Evolutionary conservation across 495 filamentous ascomycete species (phyloP).

Genomic region (Xylaria intraflava): DNA sequence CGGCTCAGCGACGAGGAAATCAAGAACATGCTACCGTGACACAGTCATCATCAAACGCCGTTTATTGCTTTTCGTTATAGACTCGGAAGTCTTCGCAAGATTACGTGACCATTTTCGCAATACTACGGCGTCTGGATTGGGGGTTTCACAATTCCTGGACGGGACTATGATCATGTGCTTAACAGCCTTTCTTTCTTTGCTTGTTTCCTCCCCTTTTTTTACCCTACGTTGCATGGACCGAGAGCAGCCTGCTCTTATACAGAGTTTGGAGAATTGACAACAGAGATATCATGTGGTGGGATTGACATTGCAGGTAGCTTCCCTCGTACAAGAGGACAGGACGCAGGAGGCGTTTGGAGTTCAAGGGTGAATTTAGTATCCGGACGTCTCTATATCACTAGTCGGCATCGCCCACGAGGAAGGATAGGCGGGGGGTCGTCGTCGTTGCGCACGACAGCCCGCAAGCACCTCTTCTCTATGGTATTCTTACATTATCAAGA

Average conservation of each 20-base stretch:
- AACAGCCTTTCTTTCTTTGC: neutral
- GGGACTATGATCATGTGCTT: constrained; percentile 19
- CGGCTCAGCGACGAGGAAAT: constrained; percentile 57
- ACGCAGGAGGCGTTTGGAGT: constrained; percentile 5
- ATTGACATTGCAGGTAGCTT: constrained; percentile 1
- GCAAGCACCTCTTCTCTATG: neutral
- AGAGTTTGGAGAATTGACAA: constrained; percentile 5
- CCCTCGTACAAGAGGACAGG: neutral
- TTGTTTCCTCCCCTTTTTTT: neutral
- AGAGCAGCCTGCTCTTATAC: neutral
- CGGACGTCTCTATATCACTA: constrained; percentile 10
- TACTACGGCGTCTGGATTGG: constrained; percentile 30
- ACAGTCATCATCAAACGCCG: neutral
- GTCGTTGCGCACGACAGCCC: neutral
- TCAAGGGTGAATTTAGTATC: constrained; percentile 1
- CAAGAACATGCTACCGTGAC: constrained; percentile 49
- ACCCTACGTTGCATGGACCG: neutral
- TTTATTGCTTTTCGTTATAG: constrained; percentile 18
- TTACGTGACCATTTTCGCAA: constrained; percentile 29
- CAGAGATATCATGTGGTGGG: constrained; percentile 1
- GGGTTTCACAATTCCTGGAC: constrained; percentile 24
- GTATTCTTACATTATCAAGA: neutral
- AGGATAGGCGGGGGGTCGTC: neutral
- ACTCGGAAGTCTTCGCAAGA: constrained; percentile 23
- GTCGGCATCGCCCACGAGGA: constrained; percentile 2